These are phyloP conservation scores for Aphanomyces invadans DNA, from an alignment of 352 stramenopile genomes.

Conservation along the genomic window DNA sequence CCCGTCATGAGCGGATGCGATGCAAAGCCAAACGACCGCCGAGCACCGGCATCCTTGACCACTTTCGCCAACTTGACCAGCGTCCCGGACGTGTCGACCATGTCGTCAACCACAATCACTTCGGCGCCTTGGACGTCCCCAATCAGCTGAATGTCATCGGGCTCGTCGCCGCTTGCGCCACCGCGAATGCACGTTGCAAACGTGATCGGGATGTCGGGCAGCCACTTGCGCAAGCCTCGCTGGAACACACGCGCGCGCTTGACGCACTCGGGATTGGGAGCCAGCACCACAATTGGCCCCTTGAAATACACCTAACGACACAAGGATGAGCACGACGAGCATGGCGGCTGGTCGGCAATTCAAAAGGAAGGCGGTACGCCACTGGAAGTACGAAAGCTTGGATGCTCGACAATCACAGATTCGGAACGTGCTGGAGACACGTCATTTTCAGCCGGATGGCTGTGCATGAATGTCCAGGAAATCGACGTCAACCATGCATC, in stretches of 20 bases:
- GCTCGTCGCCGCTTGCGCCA: slow-evolving; percentile 37
- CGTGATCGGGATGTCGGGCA: slow-evolving; percentile 65
- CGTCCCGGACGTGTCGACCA: slow-evolving; percentile 83
- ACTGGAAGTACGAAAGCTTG: too few species aligned
- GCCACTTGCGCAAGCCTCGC: slow-evolving; percentile 79
- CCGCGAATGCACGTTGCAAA: slow-evolving; percentile 82
- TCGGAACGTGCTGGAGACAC: too few species aligned
- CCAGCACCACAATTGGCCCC: slow-evolving; percentile 77
- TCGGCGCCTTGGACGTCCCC: slow-evolving; percentile 83
- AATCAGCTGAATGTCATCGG: slow-evolving; percentile 64
- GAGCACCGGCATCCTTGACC: slow-evolving; percentile 70
- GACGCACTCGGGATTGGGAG: slow-evolving; percentile 82
- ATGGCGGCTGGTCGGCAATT: too few species aligned
- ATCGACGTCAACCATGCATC: too few species aligned
- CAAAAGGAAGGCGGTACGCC: too few species aligned
- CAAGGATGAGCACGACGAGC: background rate
- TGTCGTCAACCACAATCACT: slow-evolving; percentile 89
- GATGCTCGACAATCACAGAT: too few species aligned
- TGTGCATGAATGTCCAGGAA: too few species aligned
- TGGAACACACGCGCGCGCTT: slow-evolving; percentile 81
- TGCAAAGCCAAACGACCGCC: slow-evolving; percentile 85
- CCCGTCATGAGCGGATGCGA: slow-evolving; percentile 86
- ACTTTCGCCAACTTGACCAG: slow-evolving; percentile 77
- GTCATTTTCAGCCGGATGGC: too few species aligned
- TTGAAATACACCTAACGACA: slow-evolving; percentile 29